These are phyloP conservation scores for Coccomyxa sp. DNA, from an alignment of 139 green algal genomes.

Conservation along the genomic window DNA sequence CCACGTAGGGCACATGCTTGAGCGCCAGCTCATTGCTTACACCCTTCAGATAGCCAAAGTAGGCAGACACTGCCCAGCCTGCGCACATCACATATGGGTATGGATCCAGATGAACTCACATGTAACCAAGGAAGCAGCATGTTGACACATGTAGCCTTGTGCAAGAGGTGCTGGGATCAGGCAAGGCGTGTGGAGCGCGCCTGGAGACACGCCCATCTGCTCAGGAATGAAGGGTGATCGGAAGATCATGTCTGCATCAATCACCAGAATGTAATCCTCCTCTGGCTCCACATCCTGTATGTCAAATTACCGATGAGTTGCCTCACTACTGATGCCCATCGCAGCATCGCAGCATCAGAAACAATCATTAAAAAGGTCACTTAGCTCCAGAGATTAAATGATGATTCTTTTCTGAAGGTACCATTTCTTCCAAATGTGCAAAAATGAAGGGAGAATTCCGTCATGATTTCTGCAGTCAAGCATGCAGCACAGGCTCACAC, in stretches of 20 bases:
- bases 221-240: slow-evolving; percentile 10
- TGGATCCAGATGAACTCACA: neutral
- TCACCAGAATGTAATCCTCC: slow-evolving; percentile 60
- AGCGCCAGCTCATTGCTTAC: slow-evolving; percentile 39
- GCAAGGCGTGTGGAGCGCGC: neutral
- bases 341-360: no score
- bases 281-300: slow-evolving; percentile 30
- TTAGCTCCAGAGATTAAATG: no score
- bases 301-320: neutral
- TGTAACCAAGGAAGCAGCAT: neutral
- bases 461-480: neutral
- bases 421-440: no score
- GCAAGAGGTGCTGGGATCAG: neutral
- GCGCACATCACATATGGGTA: neutral
- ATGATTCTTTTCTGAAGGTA: no score
- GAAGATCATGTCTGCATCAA: slow-evolving; percentile 67
- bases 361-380: no score
- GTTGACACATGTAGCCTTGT: slow-evolving; percentile 1
- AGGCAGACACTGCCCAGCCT: slow-evolving; percentile 18
- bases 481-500: neutral
- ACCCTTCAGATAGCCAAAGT: slow-evolving; percentile 39
- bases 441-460: neutral
- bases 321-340: no score
- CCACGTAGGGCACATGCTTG: slow-evolving; percentile 26
- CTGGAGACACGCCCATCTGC: slow-evolving; percentile 7